phyloP scores from a whole-genome alignment of 2,329 filamentous ascomycete species.

The Pseudogymnoascus verrucosus region DNA sequence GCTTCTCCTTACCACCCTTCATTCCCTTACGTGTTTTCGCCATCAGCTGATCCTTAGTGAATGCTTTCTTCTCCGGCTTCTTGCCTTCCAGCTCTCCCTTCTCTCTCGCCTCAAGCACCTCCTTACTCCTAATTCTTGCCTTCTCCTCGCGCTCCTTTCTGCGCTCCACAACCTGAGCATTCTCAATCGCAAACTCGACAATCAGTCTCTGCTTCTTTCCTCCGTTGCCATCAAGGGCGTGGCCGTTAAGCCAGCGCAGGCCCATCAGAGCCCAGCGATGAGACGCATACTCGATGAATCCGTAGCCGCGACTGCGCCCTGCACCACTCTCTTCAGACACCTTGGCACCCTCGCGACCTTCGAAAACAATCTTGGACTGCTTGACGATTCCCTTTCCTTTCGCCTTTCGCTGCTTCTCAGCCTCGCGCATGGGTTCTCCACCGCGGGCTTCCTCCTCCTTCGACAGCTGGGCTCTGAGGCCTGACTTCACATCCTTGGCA shows the following conservation, averaged over 20 bases:
- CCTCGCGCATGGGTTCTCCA: slow-evolving; percentile 69
- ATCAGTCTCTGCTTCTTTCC: slow-evolving; percentile 86
- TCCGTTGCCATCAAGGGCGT: slow-evolving; percentile 46
- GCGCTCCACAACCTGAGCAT: slow-evolving; percentile 86
- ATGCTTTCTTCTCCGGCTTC: slow-evolving; percentile 25
- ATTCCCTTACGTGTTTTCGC: slow-evolving; percentile 30
- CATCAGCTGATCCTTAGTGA: slow-evolving; percentile 26
- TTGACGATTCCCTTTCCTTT: slow-evolving; percentile 79
- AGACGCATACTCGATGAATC: slow-evolving; percentile 93
- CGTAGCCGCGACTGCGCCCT: slow-evolving; percentile 84
- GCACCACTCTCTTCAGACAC: slow-evolving; percentile 67
- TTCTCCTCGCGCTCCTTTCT: slow-evolving; percentile 58
- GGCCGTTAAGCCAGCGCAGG: slow-evolving; percentile 85
- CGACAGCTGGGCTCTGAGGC: slow-evolving; percentile 68
- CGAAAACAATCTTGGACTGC: slow-evolving; percentile 92
- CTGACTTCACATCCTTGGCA: slow-evolving; percentile 77
- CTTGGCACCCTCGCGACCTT: slow-evolving; percentile 78
- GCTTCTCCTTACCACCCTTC: slow-evolving; percentile 21
- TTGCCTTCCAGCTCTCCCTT: slow-evolving; percentile 26
- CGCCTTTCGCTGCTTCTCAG: slow-evolving; percentile 69
- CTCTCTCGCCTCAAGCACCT: slow-evolving; percentile 27
- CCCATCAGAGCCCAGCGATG: slow-evolving; percentile 95
- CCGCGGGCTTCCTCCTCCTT: slow-evolving; percentile 81
- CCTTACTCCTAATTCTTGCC: slow-evolving; percentile 34
- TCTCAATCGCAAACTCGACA: slow-evolving; percentile 97